Percentiles rank a stretch among this genome's conserved stretches.
These are phyloP conservation scores for Fennellomyces sp. DNA, from an alignment of 371 early-diverging fungal genomes.

Conservation along the genomic window DNA sequence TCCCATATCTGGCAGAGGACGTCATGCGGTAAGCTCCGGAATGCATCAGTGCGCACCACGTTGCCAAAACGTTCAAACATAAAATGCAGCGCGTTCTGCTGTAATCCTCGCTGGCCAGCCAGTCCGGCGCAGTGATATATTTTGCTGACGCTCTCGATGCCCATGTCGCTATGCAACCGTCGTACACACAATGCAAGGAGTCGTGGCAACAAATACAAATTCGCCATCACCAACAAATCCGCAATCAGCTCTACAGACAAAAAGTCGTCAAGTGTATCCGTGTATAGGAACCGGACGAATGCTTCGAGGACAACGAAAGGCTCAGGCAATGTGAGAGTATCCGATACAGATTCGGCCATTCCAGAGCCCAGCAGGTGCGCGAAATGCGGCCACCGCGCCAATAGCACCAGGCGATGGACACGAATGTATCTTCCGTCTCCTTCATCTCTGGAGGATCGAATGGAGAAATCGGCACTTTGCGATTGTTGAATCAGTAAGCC, in stretches of 20 bases:
- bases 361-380: constrained; percentile 52
- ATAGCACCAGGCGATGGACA: constrained; percentile 55
- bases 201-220: constrained; percentile 60
- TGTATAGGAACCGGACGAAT: constrained; percentile 64
- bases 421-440: constrained; percentile 28
- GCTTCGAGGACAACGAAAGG: constrained; percentile 50
- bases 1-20: constrained; percentile 69
- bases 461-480: constrained; percentile 59
- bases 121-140: constrained; percentile 63
- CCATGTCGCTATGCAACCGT: constrained; percentile 54
- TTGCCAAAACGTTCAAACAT: constrained; percentile 71
- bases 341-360: constrained; percentile 52
- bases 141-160: constrained; percentile 55
- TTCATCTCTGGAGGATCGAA: constrained; percentile 46
- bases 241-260: constrained; percentile 45
- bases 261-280: constrained; percentile 55
- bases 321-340: constrained; percentile 54
- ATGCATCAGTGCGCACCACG: constrained; percentile 58
- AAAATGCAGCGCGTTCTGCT: constrained; percentile 57
- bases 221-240: constrained; percentile 68
- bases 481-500: constrained; percentile 43
- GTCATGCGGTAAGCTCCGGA: constrained; percentile 55
- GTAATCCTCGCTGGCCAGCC: constrained; percentile 62
- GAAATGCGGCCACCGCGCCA: constrained; percentile 74
- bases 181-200: constrained; percentile 57